These are phyloP conservation scores for Saposhnikovia divaricata DNA, from an alignment of 129 eudicot genomes.

Conservation along the genomic window DNA sequence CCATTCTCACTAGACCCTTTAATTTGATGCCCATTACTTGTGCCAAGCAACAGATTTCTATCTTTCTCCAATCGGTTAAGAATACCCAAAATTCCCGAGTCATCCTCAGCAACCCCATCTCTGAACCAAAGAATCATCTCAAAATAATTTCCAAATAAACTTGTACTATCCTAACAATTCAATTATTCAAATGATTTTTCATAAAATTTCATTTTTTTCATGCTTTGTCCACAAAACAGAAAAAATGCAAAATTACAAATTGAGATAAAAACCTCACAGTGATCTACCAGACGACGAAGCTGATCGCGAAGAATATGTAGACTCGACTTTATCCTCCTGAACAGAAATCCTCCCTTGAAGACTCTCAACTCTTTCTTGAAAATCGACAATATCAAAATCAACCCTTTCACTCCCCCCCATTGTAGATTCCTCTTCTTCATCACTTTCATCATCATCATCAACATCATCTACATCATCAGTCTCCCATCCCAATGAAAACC, in stretches of 20 bases:
- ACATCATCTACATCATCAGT: constrained; percentile 19
- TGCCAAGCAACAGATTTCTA: constrained; percentile 42
- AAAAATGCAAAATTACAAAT: constrained; percentile 10
- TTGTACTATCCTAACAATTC: neutral
- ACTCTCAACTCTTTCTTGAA: constrained; percentile 29
- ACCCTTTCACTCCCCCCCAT: neutral
- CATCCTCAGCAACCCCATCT: constrained; percentile 31
- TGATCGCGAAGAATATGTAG: constrained; percentile 19
- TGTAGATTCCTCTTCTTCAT: constrained; percentile 8
- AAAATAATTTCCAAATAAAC: neutral
- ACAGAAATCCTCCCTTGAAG: constrained; percentile 24
- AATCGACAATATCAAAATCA: constrained; percentile 22
- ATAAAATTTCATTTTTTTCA: neutral
- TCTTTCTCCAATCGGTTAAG: constrained; percentile 62
- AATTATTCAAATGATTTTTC: neutral
- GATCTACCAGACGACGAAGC: constrained; percentile 58
- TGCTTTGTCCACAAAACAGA: neutral
- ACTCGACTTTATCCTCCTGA: constrained; percentile 10
- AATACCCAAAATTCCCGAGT: constrained; percentile 64
- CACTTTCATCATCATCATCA: constrained; percentile 21
- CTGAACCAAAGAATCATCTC: constrained; percentile 29
- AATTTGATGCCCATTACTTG: constrained; percentile 20
- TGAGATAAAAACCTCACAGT: constrained; percentile 40
- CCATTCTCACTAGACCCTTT: constrained; percentile 21
- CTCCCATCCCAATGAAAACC: constrained; percentile 84